Evolutionary conservation across 2,329 filamentous ascomycete genomes (phyloP).

Genomic region (Talaromyces sp.): DNA sequence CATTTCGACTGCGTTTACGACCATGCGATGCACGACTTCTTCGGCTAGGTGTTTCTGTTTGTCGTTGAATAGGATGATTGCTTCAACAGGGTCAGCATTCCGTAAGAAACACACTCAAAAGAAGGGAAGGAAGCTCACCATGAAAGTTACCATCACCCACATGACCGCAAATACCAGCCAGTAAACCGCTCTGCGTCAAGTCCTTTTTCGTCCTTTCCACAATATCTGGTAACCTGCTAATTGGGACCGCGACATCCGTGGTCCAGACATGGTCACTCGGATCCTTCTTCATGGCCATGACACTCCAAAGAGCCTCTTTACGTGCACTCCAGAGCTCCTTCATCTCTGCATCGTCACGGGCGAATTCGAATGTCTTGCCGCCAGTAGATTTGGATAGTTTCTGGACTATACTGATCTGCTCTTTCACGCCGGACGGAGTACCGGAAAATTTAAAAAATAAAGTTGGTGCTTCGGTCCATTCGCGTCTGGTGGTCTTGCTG

Average conservation of each 20-base stretch:
- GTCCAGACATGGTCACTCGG: conserved; percentile 69
- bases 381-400: conserved; percentile 56
- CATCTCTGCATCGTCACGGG: conserved; percentile 62
- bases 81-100: conserved; percentile 34
- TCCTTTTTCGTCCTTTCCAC: conserved; percentile 69
- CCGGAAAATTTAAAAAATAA: conserved; percentile 76
- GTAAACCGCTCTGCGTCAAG: conserved; percentile 61
- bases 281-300: conserved; percentile 63
- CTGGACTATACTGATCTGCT: conserved; percentile 61
- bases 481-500: conserved; percentile 45
- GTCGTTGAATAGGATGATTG: conserved; percentile 62
- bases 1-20: conserved; percentile 66
- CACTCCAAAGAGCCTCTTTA: conserved; percentile 72
- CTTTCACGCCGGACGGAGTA: conserved; percentile 61
- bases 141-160: conserved; percentile 76
- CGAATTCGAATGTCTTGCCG: conserved; percentile 66
- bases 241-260: conserved; percentile 76
- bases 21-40: conserved; percentile 66
- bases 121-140: conserved; percentile 39
- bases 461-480: conserved; percentile 69
- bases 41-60: conserved; percentile 56
- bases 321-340: conserved; percentile 71
- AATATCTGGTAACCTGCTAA: conserved; percentile 68
- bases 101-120: too few species aligned
- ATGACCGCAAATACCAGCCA: conserved; percentile 68